phyloP scores from a whole-genome alignment of 495 filamentous ascomycete species.

The Podospora pseudopauciseta region DNA sequence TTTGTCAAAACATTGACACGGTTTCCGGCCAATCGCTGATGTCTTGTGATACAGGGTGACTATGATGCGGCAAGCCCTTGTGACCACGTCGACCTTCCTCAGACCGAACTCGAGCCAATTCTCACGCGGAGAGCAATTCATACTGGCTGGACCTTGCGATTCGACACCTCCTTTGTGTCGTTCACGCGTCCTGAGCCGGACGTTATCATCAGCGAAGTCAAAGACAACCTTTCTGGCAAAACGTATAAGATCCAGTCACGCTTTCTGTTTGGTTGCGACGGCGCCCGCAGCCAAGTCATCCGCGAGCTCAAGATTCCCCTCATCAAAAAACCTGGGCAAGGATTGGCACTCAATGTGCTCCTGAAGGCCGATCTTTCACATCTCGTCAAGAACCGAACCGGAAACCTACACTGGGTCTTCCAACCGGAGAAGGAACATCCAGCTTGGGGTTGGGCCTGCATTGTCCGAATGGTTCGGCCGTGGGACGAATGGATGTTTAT shows the following conservation, averaged over 20 bases:
- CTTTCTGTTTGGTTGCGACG: conserved; percentile 59
- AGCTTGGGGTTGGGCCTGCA: conserved; percentile 34
- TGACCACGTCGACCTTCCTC: conserved; percentile 46
- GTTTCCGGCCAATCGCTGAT: background rate
- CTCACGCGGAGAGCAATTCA: conserved; percentile 45
- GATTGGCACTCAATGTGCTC: conserved; percentile 52
- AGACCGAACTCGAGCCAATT: conserved; percentile 51
- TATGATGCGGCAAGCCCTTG: conserved; percentile 52
- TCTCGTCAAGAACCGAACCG: conserved; percentile 45
- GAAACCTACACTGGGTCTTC: conserved; percentile 55
- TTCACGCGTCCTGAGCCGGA: conserved; percentile 30
- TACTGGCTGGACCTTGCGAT: conserved; percentile 42
- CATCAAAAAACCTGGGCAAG: conserved; percentile 50
- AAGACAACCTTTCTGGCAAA: conserved; percentile 40
- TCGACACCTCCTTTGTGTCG: conserved; percentile 40
- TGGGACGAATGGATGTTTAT: conserved; percentile 49
- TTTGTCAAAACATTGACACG: conserved; percentile 20
- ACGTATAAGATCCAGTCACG: conserved; percentile 48
- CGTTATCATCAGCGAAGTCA: conserved; percentile 37
- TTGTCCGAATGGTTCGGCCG: conserved; percentile 42
- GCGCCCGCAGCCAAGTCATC: conserved; percentile 51
- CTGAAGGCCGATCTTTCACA: conserved; percentile 52
- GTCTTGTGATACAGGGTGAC: conserved; percentile 40
- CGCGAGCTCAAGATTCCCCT: conserved; percentile 47
- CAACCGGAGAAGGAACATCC: conserved; percentile 35